Evolutionary conservation across 78 protist genomes (phyloP), one percentile per base, ranked within the genome.

Genomic region (Pelomyxa schiedti): DNA sequence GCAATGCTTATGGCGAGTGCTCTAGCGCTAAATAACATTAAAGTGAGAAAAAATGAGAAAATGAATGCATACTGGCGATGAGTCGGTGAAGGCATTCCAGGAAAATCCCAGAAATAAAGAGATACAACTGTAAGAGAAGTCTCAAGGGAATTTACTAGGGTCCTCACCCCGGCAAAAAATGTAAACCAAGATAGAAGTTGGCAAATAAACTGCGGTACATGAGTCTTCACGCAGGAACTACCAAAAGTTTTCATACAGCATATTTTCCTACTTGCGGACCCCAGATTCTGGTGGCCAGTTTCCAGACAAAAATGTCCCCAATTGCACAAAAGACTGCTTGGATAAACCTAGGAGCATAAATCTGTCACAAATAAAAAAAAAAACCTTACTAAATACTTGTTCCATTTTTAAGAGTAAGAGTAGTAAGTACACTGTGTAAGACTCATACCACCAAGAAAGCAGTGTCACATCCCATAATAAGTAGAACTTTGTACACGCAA

Each of bases 111-210:
- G 6, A 36, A 32, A 29, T 29, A 1, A 30, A 73, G 64, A 32
- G 74, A 67, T 0, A 43, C 42, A 42, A 8, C 26, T 35, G 66
- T 64, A 29, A 72, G 42, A 1, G 1, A 0, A 8, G 85, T 69
- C 53, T 80, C 85, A 8, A 38, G n/a, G 5, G 77, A 37, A 39
- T 80, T 80, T 42, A 69, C 29, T 39, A 80, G 79, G 6, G 85
- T 37, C 39, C 86, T 76, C 28, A 39, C 7, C 28, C 42, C 22
- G 69, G 67, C 40, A 72, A 63, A 81, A 24, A 28, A 24, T 39
- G 22, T 7, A 40, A 1, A 39, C 47, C 71, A 64, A 1, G 71
- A 39, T 39, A n/a, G 1, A 42, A 82, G 1, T 32, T 16, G 37
- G 43, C 53, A 39, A 3, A 82, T 4, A 7, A 52, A 8, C 5